Evolutionary conservation across 768 basidiomycete genomes (phyloP).

Genomic region (Phanerodontia chrysosporium): DNA sequence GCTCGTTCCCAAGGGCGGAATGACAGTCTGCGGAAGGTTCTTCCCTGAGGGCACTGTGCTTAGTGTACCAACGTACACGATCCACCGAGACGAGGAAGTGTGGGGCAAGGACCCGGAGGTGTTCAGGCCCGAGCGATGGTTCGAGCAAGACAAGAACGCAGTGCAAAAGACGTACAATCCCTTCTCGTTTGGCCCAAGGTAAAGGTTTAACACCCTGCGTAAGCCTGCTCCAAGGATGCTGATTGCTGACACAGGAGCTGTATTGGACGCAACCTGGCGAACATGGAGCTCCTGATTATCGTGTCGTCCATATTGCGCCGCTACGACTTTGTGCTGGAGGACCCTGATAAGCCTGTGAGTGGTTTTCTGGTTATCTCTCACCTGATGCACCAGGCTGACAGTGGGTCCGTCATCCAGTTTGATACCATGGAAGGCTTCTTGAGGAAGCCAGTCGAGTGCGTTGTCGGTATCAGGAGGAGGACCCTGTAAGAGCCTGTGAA

Average conservation of each 20-base stretch:
- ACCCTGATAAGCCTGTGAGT: slow-evolving; percentile 53
- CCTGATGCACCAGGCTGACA: slow-evolving; percentile 3
- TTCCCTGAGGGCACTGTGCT: slow-evolving; percentile 77
- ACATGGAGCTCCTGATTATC: slow-evolving; percentile 76
- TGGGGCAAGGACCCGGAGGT: slow-evolving; percentile 80
- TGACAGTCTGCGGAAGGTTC: slow-evolving; percentile 50
- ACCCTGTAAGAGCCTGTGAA: slow-evolving; percentile 23
- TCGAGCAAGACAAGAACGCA: slow-evolving; percentile 57
- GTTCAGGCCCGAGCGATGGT: slow-evolving; percentile 84
- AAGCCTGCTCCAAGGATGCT: neutral
- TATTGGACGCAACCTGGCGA: slow-evolving; percentile 80
- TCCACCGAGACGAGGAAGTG: slow-evolving; percentile 64
- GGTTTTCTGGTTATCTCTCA: neutral
- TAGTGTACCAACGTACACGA: slow-evolving; percentile 78
- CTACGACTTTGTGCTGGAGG: slow-evolving; percentile 68
- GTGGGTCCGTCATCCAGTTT: slow-evolving; percentile 39
- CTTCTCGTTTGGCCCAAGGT: slow-evolving; percentile 81
- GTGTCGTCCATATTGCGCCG: slow-evolving; percentile 74
- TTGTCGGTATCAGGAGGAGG: slow-evolving; percentile 62
- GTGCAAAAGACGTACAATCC: slow-evolving; percentile 80
- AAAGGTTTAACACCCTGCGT: slow-evolving; percentile 15
- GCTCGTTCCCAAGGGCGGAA: slow-evolving; percentile 67
- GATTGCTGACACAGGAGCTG: slow-evolving; percentile 52
- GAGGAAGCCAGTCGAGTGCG: slow-evolving; percentile 73
- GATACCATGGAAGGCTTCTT: slow-evolving; percentile 83